These are phyloP conservation scores for Russula earlei DNA, from an alignment of 768 basidiomycete species.

Conservation along the genomic window DNA sequence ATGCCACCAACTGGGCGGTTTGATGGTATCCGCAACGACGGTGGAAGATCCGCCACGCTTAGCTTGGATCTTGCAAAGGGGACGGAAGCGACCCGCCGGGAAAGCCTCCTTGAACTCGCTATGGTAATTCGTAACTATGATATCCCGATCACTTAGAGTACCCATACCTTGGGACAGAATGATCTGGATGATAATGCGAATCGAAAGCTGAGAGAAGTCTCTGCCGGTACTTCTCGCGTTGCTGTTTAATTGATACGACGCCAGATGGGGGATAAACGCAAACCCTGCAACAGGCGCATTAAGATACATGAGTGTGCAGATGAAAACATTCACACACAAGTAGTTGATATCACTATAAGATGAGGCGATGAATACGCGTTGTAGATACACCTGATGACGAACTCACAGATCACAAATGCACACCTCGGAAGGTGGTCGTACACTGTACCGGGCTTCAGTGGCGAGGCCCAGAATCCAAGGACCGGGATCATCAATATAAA, in stretches of 20 bases:
- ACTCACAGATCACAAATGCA: conserved; percentile 79
- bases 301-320: conserved; percentile 7
- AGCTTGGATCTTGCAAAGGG: conserved; percentile 83
- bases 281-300: conserved; percentile 34
- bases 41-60: conserved; percentile 72
- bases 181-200: conserved; percentile 82
- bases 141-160: background rate
- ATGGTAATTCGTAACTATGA: conserved; percentile 1
- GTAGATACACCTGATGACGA: background rate
- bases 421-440: conserved; percentile 69
- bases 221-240: conserved; percentile 72
- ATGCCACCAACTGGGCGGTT: conserved; percentile 91
- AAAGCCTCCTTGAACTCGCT: conserved; percentile 95
- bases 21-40: conserved; percentile 82
- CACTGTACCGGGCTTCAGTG: conserved; percentile 73
- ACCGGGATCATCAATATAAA: conserved; percentile 92
- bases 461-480: conserved; percentile 93
- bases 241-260: conserved; percentile 65
- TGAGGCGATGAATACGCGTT: background rate
- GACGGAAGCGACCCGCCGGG: conserved; percentile 84
- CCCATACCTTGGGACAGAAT: conserved; percentile 60
- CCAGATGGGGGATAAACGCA: conserved; percentile 73
- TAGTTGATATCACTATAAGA: conserved; percentile 65
- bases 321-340: conserved; percentile 40
- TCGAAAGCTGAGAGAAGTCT: conserved; percentile 71